Conservation (phyloP, 2,329 filamentous ascomycete genomes). For the Clonostachys byssicola region DNA sequence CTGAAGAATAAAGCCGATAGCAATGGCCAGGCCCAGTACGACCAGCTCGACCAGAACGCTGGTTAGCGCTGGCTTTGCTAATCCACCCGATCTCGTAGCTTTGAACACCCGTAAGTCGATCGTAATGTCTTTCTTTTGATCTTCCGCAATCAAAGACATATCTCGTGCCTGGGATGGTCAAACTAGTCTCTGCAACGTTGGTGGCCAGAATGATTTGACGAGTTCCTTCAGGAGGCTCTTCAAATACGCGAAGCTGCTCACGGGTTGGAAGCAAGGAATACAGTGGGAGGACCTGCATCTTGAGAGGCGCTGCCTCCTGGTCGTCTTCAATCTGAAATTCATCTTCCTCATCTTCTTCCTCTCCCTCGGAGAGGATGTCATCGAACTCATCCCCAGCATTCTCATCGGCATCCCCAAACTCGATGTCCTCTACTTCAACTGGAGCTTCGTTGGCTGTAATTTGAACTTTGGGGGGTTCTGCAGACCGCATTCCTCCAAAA, state of each 20-base stretch:
- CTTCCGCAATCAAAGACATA: conserved; percentile 96
- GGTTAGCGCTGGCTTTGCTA: conserved; percentile 91
- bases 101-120: conserved; percentile 85
- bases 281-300: conserved; percentile 85
- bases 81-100: conserved; percentile 96
- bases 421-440: conserved; percentile 81
- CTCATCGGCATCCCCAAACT: conserved; percentile 70
- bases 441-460: conserved; percentile 75
- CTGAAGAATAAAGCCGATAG: conserved; percentile 90
- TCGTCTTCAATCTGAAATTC: conserved; percentile 70
- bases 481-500: conserved; percentile 53
- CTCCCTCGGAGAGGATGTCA: conserved; percentile 52
- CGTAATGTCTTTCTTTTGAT: conserved; percentile 87
- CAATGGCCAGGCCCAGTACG: conserved; percentile 95
- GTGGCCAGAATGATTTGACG: conserved; percentile 88
- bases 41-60: conserved; percentile 89
- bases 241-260: conserved; percentile 88
- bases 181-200: conserved; percentile 94
- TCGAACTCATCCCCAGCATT: conserved; percentile 56
- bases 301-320: conserved; percentile 53
- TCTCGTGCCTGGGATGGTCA: conserved; percentile 91
- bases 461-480: conserved; percentile 62
- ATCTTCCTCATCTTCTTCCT: conserved; percentile 52
- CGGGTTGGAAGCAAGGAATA: conserved; percentile 89
- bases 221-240: conserved; percentile 75